Base-by-base conservation (phyloP, 257 asterid species). In the Gentiana straminea region DNA sequence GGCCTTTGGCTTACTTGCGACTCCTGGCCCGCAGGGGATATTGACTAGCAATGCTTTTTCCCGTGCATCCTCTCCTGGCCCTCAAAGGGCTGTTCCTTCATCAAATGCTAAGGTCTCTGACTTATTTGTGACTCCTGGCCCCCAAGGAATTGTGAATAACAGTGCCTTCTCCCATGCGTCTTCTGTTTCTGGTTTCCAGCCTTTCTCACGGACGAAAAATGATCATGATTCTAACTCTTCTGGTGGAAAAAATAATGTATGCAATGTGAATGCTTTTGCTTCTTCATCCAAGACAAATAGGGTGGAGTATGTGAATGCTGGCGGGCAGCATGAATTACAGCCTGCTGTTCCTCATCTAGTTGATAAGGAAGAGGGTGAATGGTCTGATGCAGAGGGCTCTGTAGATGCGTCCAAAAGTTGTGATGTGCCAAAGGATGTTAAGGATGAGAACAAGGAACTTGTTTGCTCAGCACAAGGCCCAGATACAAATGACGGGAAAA, bases 341-440 rank as follows among this genome's bases (percentile, higher is more conserved):
- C 49, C 75, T 67, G 65, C 62, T 12, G 78, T 68, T 70, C 65
- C 74, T 52, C 76, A 68, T 58, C 61, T 66, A 58, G 73, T 73
- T 62, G 99, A 92, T 71, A 88, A 85, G 84, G 99, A 92, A 77
- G 99, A 92, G 74, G 99, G 99, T 65, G 99, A 92, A 76, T 92
- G 99, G 95, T 85, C 97, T 47, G 99, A 92, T 74, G 94, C 81
- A 54, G 99, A 92, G 67, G 89, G 78, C 34, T 75, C 93, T 46
- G 69, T 55, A 35, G 89, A 81, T 77, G 78, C 75, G 47, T 58
- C 48, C 62, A 70, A 59, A 65, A 65, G 15, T 60, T 61, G 32
- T 63, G 63, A 57, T 57, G 37, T 62, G 55, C 68, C 54, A 51
- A 90, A 75, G 55, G 82, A 73, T 54, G 59, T 65, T 69, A 81